These are phyloP conservation scores for Chloranthus sessilifolius DNA, from an alignment of 164 flowering plant species.

Conservation along the genomic window DNA sequence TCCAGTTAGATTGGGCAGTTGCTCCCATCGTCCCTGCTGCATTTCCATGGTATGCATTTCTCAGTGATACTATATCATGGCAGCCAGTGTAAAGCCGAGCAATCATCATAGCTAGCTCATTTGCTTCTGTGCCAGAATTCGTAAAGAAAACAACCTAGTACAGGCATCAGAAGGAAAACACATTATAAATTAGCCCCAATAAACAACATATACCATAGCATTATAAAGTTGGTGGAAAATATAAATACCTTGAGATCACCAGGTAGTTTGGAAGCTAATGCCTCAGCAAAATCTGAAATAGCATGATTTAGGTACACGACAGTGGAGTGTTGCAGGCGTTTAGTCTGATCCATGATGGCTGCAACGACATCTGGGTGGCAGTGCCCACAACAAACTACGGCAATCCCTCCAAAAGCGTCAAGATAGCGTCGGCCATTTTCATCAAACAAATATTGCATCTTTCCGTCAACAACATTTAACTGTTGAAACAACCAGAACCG, in stretches of 20 bases:
- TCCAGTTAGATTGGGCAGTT: conserved; percentile 77
- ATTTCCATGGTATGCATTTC: conserved; percentile 93
- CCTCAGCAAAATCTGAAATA: conserved; percentile 89
- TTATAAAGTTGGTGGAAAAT: not conserved
- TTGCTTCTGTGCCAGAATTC: conserved; percentile 97
- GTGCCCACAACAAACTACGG: conserved; percentile 87
- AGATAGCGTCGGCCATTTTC: conserved; percentile 77
- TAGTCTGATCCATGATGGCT: conserved; percentile 59
- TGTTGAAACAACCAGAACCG: conserved; percentile 16
- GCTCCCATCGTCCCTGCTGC: conserved; percentile 94
- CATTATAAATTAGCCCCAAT: not conserved
- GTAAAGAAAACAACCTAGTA: conserved; percentile 85
- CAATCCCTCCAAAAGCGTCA: conserved; percentile 94
- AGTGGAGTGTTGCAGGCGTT: conserved; percentile 80
- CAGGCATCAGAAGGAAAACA: not conserved
- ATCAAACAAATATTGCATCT: conserved; percentile 92
- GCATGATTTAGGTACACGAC: conserved; percentile 71
- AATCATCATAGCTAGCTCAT: conserved; percentile 91
- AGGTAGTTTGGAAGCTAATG: conserved; percentile 77
- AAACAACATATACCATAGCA: not conserved
- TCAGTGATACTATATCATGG: conserved; percentile 71
- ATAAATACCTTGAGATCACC: conserved; percentile 77
- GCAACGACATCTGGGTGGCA: conserved; percentile 87
- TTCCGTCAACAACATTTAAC: conserved; percentile 85
- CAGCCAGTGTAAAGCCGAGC: conserved; percentile 77